These are phyloP conservation scores for Massariosphaeria phaeospora DNA, from an alignment of 495 filamentous ascomycete genomes.

Conservation along the genomic window DNA sequence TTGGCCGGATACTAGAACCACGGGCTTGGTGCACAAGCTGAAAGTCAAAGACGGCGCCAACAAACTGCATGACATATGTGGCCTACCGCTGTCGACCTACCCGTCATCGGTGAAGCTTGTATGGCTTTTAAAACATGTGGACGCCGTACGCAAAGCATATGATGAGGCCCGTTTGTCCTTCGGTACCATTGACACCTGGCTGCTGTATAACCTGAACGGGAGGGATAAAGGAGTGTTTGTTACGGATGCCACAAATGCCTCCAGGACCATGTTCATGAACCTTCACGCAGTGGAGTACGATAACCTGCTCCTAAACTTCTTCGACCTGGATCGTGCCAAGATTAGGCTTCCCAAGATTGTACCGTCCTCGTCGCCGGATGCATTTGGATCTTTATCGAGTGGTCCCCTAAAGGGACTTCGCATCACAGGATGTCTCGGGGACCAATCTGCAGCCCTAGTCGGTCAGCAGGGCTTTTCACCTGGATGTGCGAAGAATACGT, in stretches of 20 bases:
- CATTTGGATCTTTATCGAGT: slow-evolving; percentile 63
- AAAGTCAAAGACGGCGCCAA: slow-evolving; percentile 64
- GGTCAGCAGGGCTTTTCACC: slow-evolving; percentile 87
- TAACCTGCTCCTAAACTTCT: slow-evolving; percentile 74
- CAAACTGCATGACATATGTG: slow-evolving; percentile 67
- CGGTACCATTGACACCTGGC: slow-evolving; percentile 91
- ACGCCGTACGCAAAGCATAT: slow-evolving; percentile 69
- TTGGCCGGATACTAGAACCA: slow-evolving; percentile 89
- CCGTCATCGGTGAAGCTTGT: slow-evolving; percentile 84
- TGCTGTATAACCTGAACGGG: slow-evolving; percentile 86
- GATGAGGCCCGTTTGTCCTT: slow-evolving; percentile 77
- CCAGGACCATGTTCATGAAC: slow-evolving; percentile 96
- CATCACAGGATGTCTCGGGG: slow-evolving; percentile 84
- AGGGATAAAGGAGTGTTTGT: slow-evolving; percentile 64
- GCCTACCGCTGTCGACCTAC: slow-evolving; percentile 88
- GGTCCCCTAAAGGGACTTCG: slow-evolving; percentile 68
- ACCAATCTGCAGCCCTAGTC: slow-evolving; percentile 88
- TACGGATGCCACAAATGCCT: slow-evolving; percentile 89
- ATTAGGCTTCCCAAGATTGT: slow-evolving; percentile 79
- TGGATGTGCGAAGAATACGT: slow-evolving; percentile 91
- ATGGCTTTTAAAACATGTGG: slow-evolving; percentile 75
- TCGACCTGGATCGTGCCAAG: slow-evolving; percentile 70
- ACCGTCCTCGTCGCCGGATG: slow-evolving; percentile 71
- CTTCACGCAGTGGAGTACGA: slow-evolving; percentile 82
- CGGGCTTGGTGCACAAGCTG: slow-evolving; percentile 71